Percentiles rank a stretch among this genome's conserved stretches.
phyloP scores from a whole-genome alignment of 1,284 basidiomycete genomes.

The Porodaedalea pini region DNA sequence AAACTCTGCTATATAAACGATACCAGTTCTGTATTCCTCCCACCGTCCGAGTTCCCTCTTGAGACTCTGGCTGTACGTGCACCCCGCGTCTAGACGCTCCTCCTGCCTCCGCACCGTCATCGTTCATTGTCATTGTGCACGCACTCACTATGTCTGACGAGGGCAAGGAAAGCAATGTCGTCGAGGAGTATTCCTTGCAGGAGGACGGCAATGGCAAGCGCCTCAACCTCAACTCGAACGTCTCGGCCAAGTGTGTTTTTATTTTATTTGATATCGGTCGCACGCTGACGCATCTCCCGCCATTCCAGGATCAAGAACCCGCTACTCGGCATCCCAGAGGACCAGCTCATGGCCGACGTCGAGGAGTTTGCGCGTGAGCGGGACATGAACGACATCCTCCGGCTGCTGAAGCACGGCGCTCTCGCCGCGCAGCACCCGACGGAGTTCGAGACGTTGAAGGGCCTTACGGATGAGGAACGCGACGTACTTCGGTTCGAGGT shows the following conservation, averaged over 20 bases:
- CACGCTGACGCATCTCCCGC: not conserved
- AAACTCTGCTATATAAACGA: not conserved
- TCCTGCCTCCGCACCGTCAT: not conserved
- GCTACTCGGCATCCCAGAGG: constrained; percentile 43
- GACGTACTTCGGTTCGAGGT: constrained; percentile 47
- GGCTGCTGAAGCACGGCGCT: constrained; percentile 51
- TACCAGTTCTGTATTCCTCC: not conserved
- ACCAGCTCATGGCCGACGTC: constrained; percentile 42
- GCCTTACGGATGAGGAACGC: constrained; percentile 51
- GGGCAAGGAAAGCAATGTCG: not conserved
- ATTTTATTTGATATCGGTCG: not conserved
- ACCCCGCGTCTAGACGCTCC: not conserved
- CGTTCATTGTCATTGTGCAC: not conserved
- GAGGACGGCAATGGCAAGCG: not conserved
- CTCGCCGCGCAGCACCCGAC: constrained; percentile 55
- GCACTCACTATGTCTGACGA: not conserved
- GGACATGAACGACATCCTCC: constrained; percentile 42
- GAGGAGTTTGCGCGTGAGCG: constrained; percentile 44
- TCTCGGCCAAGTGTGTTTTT: not conserved
- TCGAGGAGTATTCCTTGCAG: not conserved
- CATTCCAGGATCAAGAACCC: constrained; percentile 47
- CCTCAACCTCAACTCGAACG: constrained; percentile 6
- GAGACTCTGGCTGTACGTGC: no score
- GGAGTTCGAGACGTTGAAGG: constrained; percentile 47
- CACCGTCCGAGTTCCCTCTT: no score